Percentiles rank a stretch among this genome's conserved stretches.
Evolutionary conservation across 139 green algal genomes (phyloP).

Genomic region (Protoeuglena noctilucae): DNA sequence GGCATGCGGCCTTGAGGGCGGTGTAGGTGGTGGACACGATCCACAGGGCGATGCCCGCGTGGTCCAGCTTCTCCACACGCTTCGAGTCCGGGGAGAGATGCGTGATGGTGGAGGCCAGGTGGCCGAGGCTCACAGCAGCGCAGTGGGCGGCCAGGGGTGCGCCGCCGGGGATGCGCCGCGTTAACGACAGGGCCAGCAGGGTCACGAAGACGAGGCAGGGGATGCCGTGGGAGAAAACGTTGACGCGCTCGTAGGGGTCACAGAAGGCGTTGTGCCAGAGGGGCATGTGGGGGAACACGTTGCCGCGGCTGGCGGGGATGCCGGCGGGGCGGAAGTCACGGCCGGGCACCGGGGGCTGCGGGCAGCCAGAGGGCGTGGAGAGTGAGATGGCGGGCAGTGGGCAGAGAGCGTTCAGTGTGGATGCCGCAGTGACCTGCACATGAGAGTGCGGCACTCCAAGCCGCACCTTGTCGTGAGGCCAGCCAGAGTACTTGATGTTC

Average conservation of each 20-base stretch:
- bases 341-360: no score
- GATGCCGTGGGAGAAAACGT: conserved; percentile 64
- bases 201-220: conserved; percentile 34
- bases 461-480: no score
- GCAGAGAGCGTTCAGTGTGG: no score
- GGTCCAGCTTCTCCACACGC: conserved; percentile 55
- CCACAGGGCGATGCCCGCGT: conserved; percentile 59
- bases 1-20: conserved; percentile 47
- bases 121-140: no score
- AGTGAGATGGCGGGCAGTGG: no score
- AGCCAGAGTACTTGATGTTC: no score
- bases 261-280: conserved; percentile 17
- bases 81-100: neutral
- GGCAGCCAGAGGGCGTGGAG: no score
- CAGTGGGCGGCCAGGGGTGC: neutral
- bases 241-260: conserved; percentile 69
- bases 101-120: neutral
- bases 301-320: neutral
- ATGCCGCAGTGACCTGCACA: no score
- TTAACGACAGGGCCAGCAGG: conserved; percentile 3
- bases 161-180: neutral
- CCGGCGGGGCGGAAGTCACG: neutral
- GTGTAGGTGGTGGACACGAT: conserved; percentile 57
- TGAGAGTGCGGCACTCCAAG: no score
- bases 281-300: neutral